Base-by-base conservation (phyloP, 331 rosid species). In the Spiraea crenata region DNA sequence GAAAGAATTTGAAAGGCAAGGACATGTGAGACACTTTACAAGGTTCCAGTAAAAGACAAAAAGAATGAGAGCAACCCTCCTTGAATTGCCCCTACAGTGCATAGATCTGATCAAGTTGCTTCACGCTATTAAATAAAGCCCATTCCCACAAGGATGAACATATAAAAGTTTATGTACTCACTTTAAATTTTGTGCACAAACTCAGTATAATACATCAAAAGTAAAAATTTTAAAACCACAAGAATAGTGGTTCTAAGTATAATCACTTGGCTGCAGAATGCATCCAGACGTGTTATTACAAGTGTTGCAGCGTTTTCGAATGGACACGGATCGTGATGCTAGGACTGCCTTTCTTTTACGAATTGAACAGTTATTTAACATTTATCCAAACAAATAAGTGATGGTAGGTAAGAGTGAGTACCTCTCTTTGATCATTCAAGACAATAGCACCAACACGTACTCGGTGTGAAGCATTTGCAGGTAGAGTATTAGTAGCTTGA, bases 391-490 rank as follows among this genome's bases (percentile, higher is more conserved):
- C 46, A 38, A n/a, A 10, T 67, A 49, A 49, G 15, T 42, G n/a
- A 34, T 9, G 5, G 46, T 66, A 69, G 63, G 55, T 69, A 10
- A 74, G 68, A 62, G 65, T 63, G 6, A 81, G 61, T 62, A 90
- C 96, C 96, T 86, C 90, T 50, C 75, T 82, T 66, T 73, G 80
- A 38, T 90, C 78, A 57, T 88, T 90, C 59, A 90, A 61, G 69
- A 90, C 87, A 74, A 86, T 11, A 9, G 96, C 96, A 37, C 87
- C 92, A 60, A 90, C 70, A 40, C 45, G 16, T 13, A 84, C 88
- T 55, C 87, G 80, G 77, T 88, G 90, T 7, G 96, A 80, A 81
- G 93, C 96, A 79, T 90, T 90, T 75, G 89, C 79, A 46, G 96
- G 96, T 48, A 90, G 84, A 57, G 91, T 85, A 76, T 82, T 62